Conservation (phyloP, 2,329 filamentous ascomycete genomes). For the Fonsecaea nubica region DNA sequence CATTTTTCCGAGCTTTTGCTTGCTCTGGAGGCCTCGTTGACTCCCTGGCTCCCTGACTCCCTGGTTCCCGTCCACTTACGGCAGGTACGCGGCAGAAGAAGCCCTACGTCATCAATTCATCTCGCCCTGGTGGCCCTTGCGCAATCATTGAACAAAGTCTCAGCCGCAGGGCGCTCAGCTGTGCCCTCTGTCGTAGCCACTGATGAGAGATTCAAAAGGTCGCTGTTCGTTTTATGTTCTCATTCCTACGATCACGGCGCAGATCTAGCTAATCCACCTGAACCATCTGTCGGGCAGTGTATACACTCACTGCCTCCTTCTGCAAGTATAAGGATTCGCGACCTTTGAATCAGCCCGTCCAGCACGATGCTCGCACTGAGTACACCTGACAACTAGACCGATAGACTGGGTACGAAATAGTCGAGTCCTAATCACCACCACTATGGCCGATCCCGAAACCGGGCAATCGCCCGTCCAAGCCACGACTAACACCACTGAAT, state of each 20-base stretch:
- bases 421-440: neutral
- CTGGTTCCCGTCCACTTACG: too few relatives aligned
- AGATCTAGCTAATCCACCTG: neutral
- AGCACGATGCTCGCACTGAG: neutral
- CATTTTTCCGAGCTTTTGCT: too few relatives aligned
- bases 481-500: conserved; percentile 13
- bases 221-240: neutral
- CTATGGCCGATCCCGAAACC: conserved; percentile 23
- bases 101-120: conserved; percentile 1
- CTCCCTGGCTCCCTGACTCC: too few relatives aligned
- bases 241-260: neutral
- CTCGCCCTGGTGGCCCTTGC: neutral
- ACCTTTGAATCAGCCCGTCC: neutral
- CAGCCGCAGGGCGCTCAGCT: neutral
- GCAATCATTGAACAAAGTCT: neutral
- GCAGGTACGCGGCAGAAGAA: neutral
- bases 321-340: neutral
- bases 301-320: neutral
- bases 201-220: neutral
- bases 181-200: neutral
- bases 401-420: neutral
- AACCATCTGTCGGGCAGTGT: neutral
- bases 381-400: neutral
- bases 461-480: conserved; percentile 6
- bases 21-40: too few relatives aligned